phyloP scores from a whole-genome alignment of 805 yeast species.

The Lachancea sp. region DNA sequence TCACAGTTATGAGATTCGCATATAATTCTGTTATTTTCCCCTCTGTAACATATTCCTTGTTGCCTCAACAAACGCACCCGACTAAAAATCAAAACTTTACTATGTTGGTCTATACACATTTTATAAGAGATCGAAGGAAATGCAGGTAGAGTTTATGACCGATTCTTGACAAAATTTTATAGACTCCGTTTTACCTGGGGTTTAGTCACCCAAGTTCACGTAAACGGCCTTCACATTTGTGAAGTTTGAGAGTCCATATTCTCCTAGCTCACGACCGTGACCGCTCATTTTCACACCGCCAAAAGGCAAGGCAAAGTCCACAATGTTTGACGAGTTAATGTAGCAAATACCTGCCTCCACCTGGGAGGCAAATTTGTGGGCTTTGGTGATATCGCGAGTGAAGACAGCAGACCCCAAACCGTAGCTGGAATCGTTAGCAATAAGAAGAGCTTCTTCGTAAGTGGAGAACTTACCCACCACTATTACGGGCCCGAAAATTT shows the following conservation, averaged over 20 bases:
- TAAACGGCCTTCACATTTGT: slow-evolving; percentile 65
- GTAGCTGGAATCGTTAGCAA: slow-evolving; percentile 40
- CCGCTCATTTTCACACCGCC: slow-evolving; percentile 68
- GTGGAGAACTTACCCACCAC: slow-evolving; percentile 39
- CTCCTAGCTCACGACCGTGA: slow-evolving; percentile 62
- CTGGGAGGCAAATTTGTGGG: slow-evolving; percentile 37
- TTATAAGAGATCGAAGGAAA: too few species aligned
- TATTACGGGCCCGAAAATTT: slow-evolving; percentile 49
- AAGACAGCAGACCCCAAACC: slow-evolving; percentile 45
- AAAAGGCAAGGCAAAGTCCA: slow-evolving; percentile 53
- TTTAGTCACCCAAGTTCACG: slow-evolving; percentile 47
- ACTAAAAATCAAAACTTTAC: background rate
- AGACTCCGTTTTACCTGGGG: too few species aligned
- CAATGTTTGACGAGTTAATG: slow-evolving; percentile 54
- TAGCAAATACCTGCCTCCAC: slow-evolving; percentile 47
- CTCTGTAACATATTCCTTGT: too few species aligned
- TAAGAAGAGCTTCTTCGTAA: slow-evolving; percentile 38
- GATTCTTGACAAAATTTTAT: background rate
- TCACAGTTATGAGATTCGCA: too few species aligned
- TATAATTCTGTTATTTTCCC: too few species aligned
- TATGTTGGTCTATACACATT: too few species aligned
- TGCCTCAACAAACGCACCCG: too few species aligned
- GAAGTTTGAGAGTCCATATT: slow-evolving; percentile 55
- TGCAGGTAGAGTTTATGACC: background rate
- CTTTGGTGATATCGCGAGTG: slow-evolving; percentile 35